Evolutionary conservation across 169 alveolate genomes (phyloP), one percentile per base, ranked within the genome.

Genomic region (Plasmodium gonderi): DNA sequence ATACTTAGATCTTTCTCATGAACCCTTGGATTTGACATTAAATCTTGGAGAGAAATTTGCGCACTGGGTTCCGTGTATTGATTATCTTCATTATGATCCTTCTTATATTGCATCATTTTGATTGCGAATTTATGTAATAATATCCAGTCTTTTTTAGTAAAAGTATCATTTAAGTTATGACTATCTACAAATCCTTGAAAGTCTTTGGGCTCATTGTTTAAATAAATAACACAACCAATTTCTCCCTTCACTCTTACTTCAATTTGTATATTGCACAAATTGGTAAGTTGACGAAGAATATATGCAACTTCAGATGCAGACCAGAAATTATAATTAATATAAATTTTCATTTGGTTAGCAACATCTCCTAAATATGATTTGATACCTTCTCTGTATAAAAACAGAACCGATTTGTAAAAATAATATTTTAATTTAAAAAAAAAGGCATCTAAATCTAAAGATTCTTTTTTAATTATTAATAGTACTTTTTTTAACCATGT

Each of bases 261-360:
- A 33, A 94, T 92, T 83, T 92, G 90, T 29, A 95, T 74, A 42
- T 90, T 91, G n/a, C 95, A 94, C 5, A 87, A 51, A 23, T 87
- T 95, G n/a, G 91, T 81, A 17, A 96, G 80, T 45, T 92, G 96
- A 6, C 94, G 83, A n/a, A 96, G 79, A 11, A 95, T 95, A 90
- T 31, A 95, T 8, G 97, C 97, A 1, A 95, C 95, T 75, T 95
- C 97, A 38, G 96, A 91, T 7, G 97, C 97, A 77, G 96, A 91
- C 97, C 97, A 95, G 60, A 95, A 95, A 69, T 95, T 95, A 54
- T 95, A 96, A 11, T 94, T 91, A n/a, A 95, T 74, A 65, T 95
- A 94, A 14, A 96, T 93, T 94, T 95, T 95, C 97, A 95, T 95
- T 72, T 95, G 97, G 14, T 95, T 95, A 2, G 97, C 97, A 31